Evolutionary conservation across 2,329 filamentous ascomycete genomes (phyloP).

Genomic region (Fusarium sp.): DNA sequence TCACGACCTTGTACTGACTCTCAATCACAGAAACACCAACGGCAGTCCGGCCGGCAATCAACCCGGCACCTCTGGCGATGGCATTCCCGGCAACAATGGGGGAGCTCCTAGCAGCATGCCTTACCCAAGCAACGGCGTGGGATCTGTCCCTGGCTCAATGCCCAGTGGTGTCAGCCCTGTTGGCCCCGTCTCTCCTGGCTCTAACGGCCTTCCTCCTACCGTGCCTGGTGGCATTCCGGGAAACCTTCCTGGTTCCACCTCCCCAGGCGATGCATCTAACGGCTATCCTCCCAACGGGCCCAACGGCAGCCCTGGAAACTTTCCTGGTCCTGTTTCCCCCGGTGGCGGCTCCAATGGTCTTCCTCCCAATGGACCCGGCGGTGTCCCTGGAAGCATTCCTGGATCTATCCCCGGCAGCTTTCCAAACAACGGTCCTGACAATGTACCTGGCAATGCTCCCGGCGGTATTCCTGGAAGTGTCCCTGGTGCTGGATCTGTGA

Average conservation of each 20-base stretch:
- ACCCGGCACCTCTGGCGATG: slow-evolving; percentile 20
- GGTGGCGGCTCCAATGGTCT: slow-evolving; percentile 24
- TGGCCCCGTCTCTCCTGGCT: slow-evolving; percentile 18
- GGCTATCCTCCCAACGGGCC: slow-evolving; percentile 21
- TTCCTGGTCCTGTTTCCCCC: slow-evolving; percentile 24
- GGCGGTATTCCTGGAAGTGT: slow-evolving; percentile 6
- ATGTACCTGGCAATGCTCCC: neutral
- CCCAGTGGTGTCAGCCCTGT: slow-evolving; percentile 14
- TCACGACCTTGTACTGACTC: slow-evolving; percentile 15
- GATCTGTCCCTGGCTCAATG: slow-evolving; percentile 28
- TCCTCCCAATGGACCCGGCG: slow-evolving; percentile 17
- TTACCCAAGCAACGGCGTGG: slow-evolving; percentile 25
- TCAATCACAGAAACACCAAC: slow-evolving; percentile 20
- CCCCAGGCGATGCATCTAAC: slow-evolving; percentile 21
- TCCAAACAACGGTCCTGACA: slow-evolving; percentile 11
- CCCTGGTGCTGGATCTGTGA: neutral
- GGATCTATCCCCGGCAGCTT: slow-evolving; percentile 1
- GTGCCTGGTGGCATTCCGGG: slow-evolving; percentile 10
- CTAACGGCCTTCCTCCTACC: slow-evolving; percentile 26
- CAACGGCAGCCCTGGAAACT: slow-evolving; percentile 5
- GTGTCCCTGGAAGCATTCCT: slow-evolving; percentile 19
- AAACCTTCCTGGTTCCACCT: slow-evolving; percentile 1
- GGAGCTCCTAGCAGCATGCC: slow-evolving; percentile 25
- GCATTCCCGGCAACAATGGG: slow-evolving; percentile 25
- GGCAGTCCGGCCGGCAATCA: slow-evolving; percentile 19